Base-by-base conservation (phyloP, 805 yeast species). In the Huiozyma naganishii region DNA sequence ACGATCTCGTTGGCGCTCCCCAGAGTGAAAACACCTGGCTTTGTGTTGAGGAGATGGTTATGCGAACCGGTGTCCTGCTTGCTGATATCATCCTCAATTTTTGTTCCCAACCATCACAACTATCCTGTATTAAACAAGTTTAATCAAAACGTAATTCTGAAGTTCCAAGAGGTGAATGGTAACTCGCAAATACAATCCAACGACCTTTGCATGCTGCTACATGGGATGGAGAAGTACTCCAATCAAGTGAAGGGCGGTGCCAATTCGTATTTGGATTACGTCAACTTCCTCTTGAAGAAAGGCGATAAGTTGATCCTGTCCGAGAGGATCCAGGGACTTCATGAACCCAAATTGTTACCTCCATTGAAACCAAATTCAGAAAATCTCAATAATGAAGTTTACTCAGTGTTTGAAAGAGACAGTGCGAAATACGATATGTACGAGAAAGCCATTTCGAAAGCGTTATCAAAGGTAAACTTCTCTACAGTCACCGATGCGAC, bases 1-100 rank as follows among this genome's bases (percentile, higher is more conserved):
- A 78, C 85, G n/a, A 78, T 87, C 43, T 84, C 86, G 5, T 66
- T 83, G 32, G 92, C 81, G 33, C 72, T 88, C 23, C 89, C 95
- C 30, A 78, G 78, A 45, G 68, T 69, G 33, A 67, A 67, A 41
- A 71, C 75, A 1, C 80, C 82, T 1, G 63, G 64, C 4, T 55
- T 57, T 43, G 76, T 79, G 2, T 52, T 76, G 3, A 68, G 73
- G 27, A 63, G 87, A 44, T 82, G 89, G 89, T 59, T 76, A 44
- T 67, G 80, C 27, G 89, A 82, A 58, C 87, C 87, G 0, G 72
- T 82, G 1, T 67, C 74, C 6, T 72, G 76, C 55, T 63, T 80
- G 13, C 57, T 80, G 37, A 53, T 81, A 4, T 74, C 84, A 0
- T 70, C 76, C 2, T 67, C 77, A 3, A 65, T 75, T 4, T 81